Evolutionary conservation across 2,329 filamentous ascomycete species (phyloP).

Genomic region (Pseudopyrenochaeta lycopersici): DNA sequence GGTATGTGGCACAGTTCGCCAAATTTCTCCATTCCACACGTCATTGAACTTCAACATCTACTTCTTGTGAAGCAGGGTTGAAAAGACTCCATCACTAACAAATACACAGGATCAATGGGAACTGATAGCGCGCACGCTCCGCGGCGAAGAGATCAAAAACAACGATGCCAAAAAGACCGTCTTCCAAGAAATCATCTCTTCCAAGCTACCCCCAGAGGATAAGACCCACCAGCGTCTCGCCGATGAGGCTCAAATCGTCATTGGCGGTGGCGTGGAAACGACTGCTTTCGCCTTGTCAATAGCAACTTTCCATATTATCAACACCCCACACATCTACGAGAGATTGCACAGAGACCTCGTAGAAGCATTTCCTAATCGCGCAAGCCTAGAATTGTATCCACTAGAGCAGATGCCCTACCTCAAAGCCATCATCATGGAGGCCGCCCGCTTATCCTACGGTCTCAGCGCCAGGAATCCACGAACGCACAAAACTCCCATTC

Average conservation of each 20-base stretch:
- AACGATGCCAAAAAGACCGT: slow-evolving; percentile 46
- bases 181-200: slow-evolving; percentile 44
- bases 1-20: slow-evolving; percentile 20
- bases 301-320: slow-evolving; percentile 45
- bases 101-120: slow-evolving; percentile 30
- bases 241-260: slow-evolving; percentile 50
- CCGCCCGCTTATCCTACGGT: slow-evolving; percentile 49
- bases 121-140: slow-evolving; percentile 36
- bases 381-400: slow-evolving; percentile 28
- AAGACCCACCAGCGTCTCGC: slow-evolving; percentile 49
- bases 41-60: background rate
- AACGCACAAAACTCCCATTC: slow-evolving; percentile 30
- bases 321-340: slow-evolving; percentile 39
- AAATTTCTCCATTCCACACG: background rate
- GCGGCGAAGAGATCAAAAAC: slow-evolving; percentile 38
- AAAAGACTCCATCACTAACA: background rate
- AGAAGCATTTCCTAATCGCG: slow-evolving; percentile 35
- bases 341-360: slow-evolving; percentile 44
- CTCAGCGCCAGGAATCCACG: slow-evolving; percentile 51
- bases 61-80: slow-evolving; percentile 1
- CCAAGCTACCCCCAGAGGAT: slow-evolving; percentile 42
- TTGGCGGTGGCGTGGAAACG: slow-evolving; percentile 52
- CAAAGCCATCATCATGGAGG: slow-evolving; percentile 40
- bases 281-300: slow-evolving; percentile 44
- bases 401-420: slow-evolving; percentile 40